Evolutionary conservation across 176 grass and related monocot genomes (phyloP), one percentile per base, ranked within the genome.

Genomic region (Oryza longistaminata): DNA sequence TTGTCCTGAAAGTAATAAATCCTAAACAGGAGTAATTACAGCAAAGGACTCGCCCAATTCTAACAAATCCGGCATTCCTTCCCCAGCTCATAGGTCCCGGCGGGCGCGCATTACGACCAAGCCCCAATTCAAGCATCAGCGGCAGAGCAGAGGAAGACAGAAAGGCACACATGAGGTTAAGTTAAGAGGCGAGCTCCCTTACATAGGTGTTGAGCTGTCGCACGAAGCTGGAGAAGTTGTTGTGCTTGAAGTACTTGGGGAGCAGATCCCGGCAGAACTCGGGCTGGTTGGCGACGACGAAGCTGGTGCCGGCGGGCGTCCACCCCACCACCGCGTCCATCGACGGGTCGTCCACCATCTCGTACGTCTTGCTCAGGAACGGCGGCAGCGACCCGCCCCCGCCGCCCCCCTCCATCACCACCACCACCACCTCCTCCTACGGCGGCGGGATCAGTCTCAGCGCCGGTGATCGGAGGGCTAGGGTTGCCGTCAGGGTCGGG

Each of bases 181-280:
- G 82, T 11, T 22, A 29, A 37, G 65, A 58, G 78, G 69, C 33
- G 64, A 26, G 5, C 58, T 14, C 46, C 46, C 93, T 99, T 86
- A 99, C 96, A 68, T 99, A 95, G 85, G 96, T 98, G 86, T 98
- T 98, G 35, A 98, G 96, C 89, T 95, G 96, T 3, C 96, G 84
- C 31, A 99, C 96, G 78, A 99, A 99, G 86, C 96, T 99, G 76
- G 93, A 96, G 91, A 99, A 99, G 78, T 99, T 99, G 66, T 91
- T 99, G 83, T 99, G 96, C 92, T 99, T 96, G 91, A 99, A 99
- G 81, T 91, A 94, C 77, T 99, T 99, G 46, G 93, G 93, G 64
- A 99, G 96, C 66, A 99, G 88, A 90, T 99, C 96, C 60, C 74
- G 85, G 48, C 89, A 89, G 74, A 99, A 99, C 60, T 94, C 84